Conservation (phyloP, 2,329 filamentous ascomycete genomes). For the Exserohilum turcica region DNA sequence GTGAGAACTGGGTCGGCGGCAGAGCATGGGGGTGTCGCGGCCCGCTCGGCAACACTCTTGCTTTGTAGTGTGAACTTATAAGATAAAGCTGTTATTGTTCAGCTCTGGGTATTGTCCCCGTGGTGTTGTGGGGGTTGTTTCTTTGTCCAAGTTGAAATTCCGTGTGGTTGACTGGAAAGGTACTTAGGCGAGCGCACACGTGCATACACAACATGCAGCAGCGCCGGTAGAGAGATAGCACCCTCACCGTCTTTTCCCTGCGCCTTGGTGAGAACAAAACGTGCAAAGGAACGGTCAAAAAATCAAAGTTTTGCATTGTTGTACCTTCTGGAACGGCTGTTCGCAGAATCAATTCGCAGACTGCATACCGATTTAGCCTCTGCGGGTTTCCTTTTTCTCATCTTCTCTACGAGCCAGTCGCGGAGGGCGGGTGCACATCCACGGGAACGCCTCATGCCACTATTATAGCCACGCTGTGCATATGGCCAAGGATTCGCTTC, state of each 20-base stretch:
- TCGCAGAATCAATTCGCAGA: conserved; percentile 11
- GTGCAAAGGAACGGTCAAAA: not conserved
- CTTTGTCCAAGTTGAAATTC: not conserved
- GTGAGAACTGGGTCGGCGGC: no score
- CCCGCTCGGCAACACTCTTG: no score
- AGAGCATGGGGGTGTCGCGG: no score
- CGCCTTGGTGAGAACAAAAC: not conserved
- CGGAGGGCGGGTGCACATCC: not conserved
- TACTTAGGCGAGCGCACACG: not conserved
- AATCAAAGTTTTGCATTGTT: conserved; percentile 2
- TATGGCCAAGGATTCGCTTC: not conserved
- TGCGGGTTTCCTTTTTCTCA: not conserved
- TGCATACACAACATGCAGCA: not conserved
- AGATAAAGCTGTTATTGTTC: no score
- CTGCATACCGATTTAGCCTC: not conserved
- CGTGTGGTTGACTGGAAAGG: not conserved
- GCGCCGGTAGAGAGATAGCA: not conserved
- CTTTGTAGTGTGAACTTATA: no score
- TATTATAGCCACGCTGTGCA: conserved; percentile 3
- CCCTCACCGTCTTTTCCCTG: conserved; percentile 18
- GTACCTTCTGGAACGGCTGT: conserved; percentile 12
- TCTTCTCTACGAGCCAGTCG: conserved; percentile 1
- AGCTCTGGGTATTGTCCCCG: no score
- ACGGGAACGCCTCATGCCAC: not conserved
- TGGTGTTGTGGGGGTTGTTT: no score